Percentiles rank a stretch among this genome's conserved stretches.
phyloP scores from a whole-genome alignment of 1,284 basidiomycete genomes.

The Marasmius oreades region DNA sequence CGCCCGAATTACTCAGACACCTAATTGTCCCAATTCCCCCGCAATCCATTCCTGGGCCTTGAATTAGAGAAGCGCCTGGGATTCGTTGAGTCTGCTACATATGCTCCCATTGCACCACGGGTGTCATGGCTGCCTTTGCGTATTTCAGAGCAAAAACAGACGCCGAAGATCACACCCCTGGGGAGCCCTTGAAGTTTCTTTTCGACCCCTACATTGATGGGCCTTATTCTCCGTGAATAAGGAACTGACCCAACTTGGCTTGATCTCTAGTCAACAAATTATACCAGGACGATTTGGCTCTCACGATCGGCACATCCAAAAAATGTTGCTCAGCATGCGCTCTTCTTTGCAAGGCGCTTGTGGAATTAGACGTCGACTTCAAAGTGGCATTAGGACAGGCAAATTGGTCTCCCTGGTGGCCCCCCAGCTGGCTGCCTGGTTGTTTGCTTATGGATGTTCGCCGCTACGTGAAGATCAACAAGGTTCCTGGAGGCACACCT shows the following conservation, averaged over 20 bases:
- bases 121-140: background rate
- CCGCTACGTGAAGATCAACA: conserved; percentile 97
- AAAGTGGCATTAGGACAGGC: background rate
- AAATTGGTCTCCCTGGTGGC: background rate
- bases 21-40: background rate
- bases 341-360: background rate
- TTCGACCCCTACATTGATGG: background rate
- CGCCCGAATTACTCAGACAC: background rate
- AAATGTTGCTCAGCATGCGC: background rate
- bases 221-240: background rate
- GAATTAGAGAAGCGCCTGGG: background rate
- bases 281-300: background rate
- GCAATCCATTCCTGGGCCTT: background rate
- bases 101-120: background rate
- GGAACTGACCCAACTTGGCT: background rate
- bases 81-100: background rate
- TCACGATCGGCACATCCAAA: background rate
- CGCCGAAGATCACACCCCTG: background rate
- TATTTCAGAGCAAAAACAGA: background rate
- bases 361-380: background rate
- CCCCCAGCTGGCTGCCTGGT: background rate
- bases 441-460: conserved; percentile 75
- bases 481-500: conserved; percentile 92
- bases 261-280: background rate
- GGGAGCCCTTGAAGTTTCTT: background rate